Evolutionary conservation across 371 early-diverging fungal species (phyloP).

Genomic region (Mortierella sp.): DNA sequence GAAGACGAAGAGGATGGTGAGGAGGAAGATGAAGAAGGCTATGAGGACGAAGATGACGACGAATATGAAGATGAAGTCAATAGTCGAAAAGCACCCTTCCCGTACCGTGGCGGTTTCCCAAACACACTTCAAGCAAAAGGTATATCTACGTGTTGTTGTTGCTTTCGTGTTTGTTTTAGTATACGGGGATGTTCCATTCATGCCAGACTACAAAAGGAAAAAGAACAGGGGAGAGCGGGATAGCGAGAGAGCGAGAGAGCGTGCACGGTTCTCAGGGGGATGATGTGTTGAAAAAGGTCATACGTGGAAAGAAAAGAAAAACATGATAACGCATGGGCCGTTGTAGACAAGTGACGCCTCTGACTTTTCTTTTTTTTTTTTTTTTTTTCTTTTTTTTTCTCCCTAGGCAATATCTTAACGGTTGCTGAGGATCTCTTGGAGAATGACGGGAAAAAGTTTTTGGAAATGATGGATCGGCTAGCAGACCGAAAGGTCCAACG

Average conservation of each 20-base stretch:
- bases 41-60: slow-evolving; percentile 47
- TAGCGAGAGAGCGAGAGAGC: too few species aligned
- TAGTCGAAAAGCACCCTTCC: slow-evolving; percentile 39
- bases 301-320: not conserved
- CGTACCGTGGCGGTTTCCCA: slow-evolving; percentile 47
- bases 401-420: slow-evolving; percentile 85
- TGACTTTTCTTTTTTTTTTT: not conserved
- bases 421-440: slow-evolving; percentile 92
- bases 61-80: slow-evolving; percentile 49
- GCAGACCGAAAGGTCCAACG: slow-evolving; percentile 88
- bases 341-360: not conserved
- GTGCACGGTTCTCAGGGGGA: not conserved
- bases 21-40: slow-evolving; percentile 28
- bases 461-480: slow-evolving; percentile 95
- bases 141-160: slow-evolving; percentile 1
- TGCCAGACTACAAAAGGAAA: too few species aligned
- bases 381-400: not conserved
- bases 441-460: slow-evolving; percentile 91
- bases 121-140: slow-evolving; percentile 54
- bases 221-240: too few species aligned
- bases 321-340: too few species aligned
- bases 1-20: slow-evolving; percentile 56
- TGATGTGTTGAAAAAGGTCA: not conserved
- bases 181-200: too few species aligned
- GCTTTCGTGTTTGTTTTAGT: too few species aligned